Evolutionary conservation across 495 filamentous ascomycete species (phyloP), one percentile per base, ranked within the genome.

Genomic region (Cercophora newfieldiana): DNA sequence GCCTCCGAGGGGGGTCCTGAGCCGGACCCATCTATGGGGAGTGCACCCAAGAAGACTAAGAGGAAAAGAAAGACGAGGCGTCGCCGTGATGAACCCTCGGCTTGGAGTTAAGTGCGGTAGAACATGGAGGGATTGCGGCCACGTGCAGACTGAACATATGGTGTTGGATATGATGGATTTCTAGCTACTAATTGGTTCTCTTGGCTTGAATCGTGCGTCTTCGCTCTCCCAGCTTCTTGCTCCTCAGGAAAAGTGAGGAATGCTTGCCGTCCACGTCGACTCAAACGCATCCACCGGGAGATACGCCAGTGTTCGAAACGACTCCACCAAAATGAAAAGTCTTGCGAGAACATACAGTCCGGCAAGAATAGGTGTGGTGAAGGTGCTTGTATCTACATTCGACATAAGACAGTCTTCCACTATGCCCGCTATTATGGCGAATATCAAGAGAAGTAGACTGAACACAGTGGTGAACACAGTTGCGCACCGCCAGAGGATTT

Each of bases 171-270:
- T n/a, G n/a, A n/a, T n/a, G n/a, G n/a, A n/a, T n/a, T n/a, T n/a
- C n/a, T n/a, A n/a, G n/a, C n/a, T n/a, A n/a, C n/a, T n/a, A n/a
- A n/a, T n/a, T n/a, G n/a, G n/a, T n/a, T n/a, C n/a, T n/a, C n/a
- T n/a, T n/a, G n/a, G n/a, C n/a, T n/a, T n/a, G n/a, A n/a, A n/a
- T n/a, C n/a, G n/a, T n/a, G n/a, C n/a, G n/a, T n/a, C n/a, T n/a
- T n/a, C n/a, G n/a, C n/a, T n/a, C n/a, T n/a, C n/a, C n/a, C n/a
- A n/a, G n/a, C n/a, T n/a, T n/a, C n/a, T n/a, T n/a, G n/a, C n/a
- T n/a, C 37, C 49, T 19, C 22, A 57, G 10, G 24, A 28, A 31
- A 57, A 57, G 16, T 66, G 59, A 28, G 59, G 59, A 18, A 51
- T 50, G 18, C 19, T 28, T 18, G 47, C 10, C 12, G 47, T 37